A percentile compares a stretch with the other conserved stretches of the same genome.
These are phyloP conservation scores for Fraxinus latifolia DNA, from an alignment of 305 asterid species.

Conservation along the genomic window DNA sequence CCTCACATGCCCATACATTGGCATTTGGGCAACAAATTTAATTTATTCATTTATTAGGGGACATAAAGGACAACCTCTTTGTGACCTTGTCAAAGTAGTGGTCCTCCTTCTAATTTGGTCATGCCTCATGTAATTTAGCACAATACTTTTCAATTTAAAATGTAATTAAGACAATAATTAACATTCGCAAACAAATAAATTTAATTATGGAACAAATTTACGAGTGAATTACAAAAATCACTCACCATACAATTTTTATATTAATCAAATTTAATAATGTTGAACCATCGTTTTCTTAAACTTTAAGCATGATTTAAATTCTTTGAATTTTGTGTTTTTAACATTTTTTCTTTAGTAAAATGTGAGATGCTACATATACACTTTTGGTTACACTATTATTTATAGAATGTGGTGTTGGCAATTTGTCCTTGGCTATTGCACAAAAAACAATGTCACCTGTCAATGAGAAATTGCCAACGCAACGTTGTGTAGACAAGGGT, in stretches of 20 bases:
- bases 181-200: not conserved
- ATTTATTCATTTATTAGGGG: not conserved
- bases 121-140: not conserved
- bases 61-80: not conserved
- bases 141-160: not conserved
- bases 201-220: not conserved
- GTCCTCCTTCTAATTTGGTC: not conserved
- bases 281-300: not conserved
- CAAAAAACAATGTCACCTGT: not conserved
- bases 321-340: not conserved
- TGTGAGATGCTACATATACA: too few relatives aligned
- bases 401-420: not conserved
- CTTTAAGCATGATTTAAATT: not conserved
- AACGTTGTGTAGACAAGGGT: too few relatives aligned
- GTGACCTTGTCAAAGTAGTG: not conserved
- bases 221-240: not conserved
- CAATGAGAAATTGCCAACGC: not conserved
- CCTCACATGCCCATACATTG: not conserved
- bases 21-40: not conserved
- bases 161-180: not conserved
- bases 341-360: not conserved
- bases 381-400: not conserved
- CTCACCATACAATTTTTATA: not conserved
- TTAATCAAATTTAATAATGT: not conserved
- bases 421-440: not conserved